Evolutionary conservation across 306 rosid genomes (phyloP).

Genomic region (Lathyrus aphaca): DNA sequence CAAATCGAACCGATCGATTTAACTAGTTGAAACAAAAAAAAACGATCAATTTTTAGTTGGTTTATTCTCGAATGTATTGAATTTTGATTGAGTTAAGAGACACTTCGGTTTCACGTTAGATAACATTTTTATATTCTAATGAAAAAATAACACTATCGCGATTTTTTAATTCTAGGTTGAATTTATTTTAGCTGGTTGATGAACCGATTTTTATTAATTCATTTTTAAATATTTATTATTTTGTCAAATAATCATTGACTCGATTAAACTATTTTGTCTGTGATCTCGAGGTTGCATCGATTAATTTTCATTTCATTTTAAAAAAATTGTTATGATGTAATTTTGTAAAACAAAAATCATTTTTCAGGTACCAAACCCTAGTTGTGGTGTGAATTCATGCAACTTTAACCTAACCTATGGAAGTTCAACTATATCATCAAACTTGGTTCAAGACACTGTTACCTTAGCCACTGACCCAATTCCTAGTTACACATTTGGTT

Average conservation of each 20-base stretch:
- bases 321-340: not conserved
- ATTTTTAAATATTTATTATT: not conserved
- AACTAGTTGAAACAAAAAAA: not conserved
- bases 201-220: not conserved
- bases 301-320: not conserved
- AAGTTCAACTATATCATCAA: slow-evolving; percentile 63
- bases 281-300: not conserved
- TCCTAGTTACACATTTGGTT: slow-evolving; percentile 73
- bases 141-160: no score
- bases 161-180: not conserved
- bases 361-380: slow-evolving; percentile 85
- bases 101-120: no score
- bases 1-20: not conserved
- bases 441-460: slow-evolving; percentile 69
- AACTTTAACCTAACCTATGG: slow-evolving; percentile 84
- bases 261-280: not conserved
- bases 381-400: slow-evolving; percentile 68
- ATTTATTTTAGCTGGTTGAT: not conserved
- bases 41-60: not conserved
- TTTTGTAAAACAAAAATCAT: not conserved
- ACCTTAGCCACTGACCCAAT: slow-evolving; percentile 71
- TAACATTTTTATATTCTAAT: no score
- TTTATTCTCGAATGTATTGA: not conserved
- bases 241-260: not conserved
- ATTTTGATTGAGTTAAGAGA: not conserved